Evolutionary conservation across 768 basidiomycete genomes (phyloP), one percentile per base, ranked within the genome.

Genomic region (Mycena filopes): DNA sequence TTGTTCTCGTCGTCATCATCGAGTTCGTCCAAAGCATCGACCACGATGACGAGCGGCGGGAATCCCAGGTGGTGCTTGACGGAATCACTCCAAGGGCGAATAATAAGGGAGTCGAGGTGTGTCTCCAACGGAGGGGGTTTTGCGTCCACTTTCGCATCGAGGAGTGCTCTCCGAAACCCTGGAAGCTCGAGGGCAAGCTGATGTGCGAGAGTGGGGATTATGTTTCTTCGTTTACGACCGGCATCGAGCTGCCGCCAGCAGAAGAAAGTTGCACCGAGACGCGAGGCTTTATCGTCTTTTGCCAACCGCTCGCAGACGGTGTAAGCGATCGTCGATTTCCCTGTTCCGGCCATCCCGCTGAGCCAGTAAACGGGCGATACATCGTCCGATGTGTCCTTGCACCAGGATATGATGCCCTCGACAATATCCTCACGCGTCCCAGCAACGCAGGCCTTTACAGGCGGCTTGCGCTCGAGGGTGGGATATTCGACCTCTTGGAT

Each of bases 271-370:
- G 82, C 80, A 15, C 77, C 79, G 68, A 86, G 47, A 12, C 57
- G 86, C 2, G 85, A 80, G 18, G 77, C 76, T 68, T 83, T 26
- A 78, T 80, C 75, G 79, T 84, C 75, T 20, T 16, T 26, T 4
- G 10, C 2, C 47, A 74, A 60, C n/a, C 38, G 26, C n/a, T 65
- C 47, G 33, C 60, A 56, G 43, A 75, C 60, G 3, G 69, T 61
- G 43, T 68, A 59, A 4, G 73, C 63, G 47, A 75, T 72, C 16
- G 73, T 71, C 4, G 74, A 64, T 45, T 75, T 75, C 8, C 74
- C 73, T 6, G 66, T 74, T 2, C 73, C 74, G 23, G 67, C 70
- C 43, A 70, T 64, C 9, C 74, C 73, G 43, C 58, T 71, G 0
- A 75, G 46, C 73, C 72, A 74, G 51, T 55, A 71, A 4, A 75